Evolutionary conservation across 2,329 filamentous ascomycete genomes (phyloP), one percentile per base, ranked within the genome.

Genomic region (Sporothrix phasma): DNA sequence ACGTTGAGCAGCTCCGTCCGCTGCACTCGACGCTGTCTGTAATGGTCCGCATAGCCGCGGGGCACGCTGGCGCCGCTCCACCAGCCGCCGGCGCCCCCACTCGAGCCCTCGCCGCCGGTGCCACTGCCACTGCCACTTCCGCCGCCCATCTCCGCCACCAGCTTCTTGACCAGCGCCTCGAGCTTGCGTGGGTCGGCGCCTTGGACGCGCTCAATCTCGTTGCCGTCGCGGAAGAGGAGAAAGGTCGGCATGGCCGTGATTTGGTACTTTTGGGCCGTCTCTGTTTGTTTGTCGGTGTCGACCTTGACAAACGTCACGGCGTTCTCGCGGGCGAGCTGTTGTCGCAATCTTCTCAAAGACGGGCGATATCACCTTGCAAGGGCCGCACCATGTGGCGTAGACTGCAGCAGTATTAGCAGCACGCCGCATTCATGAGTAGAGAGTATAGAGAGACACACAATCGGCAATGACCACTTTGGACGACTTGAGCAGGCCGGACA

Each of bases 231-330:
- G 79, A 90, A 95, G 71, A 97, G 82, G 72, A 97, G 83, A 75
- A 97, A 96, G n/a, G 92, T 96, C 8, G 94, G 94, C 73, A 93
- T 86, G 76, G 84, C 83, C 22, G 85, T 86, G 72, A 97, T 81
- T 68, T 80, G 79, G 77, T 96, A 94, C 69, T 86, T 84, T 66
- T 83, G 73, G 17, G 89, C 85, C 67, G 97, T 84, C 43, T 90
- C 85, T 71, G 85, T 80, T 73, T 94, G 88, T 60, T 81, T 76
- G 69, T 96, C 66, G 22, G 61, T 65, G 62, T 70, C 60, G 64
- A 69, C 83, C 79, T 94, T 96, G 74, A 86, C 85, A 74, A 97
- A 97, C 39, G 87, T 89, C 70, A 96, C 87, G 68, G 83, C 79
- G 69, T 87, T 85, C 17, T 88, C 83, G 61, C 86, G 83, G 19